These are phyloP conservation scores for Russula dissimulans DNA, from an alignment of 768 basidiomycete species.

Conservation along the genomic window DNA sequence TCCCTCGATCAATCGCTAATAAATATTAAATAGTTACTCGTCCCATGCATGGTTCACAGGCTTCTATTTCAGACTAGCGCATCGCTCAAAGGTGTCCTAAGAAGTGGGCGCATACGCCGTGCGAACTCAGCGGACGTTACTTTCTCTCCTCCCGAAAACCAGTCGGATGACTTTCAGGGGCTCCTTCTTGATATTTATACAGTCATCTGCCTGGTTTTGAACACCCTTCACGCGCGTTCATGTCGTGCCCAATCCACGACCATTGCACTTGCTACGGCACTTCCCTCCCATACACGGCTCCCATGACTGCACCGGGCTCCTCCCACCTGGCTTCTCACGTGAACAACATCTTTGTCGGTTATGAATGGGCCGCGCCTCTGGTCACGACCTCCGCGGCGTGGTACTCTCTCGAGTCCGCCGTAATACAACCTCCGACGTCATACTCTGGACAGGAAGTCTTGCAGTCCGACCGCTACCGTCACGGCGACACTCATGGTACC, in stretches of 20 bases:
- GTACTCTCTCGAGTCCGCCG: conserved; percentile 1
- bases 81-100: conserved; percentile 2
- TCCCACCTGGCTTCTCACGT: conserved; percentile 6
- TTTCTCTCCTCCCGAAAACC: neutral
- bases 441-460: neutral
- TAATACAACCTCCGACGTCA: neutral
- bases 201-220: neutral
- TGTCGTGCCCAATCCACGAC: conserved; percentile 14
- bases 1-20: conserved; percentile 12
- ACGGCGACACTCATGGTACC: neutral
- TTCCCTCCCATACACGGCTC: conserved; percentile 3
- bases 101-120: conserved; percentile 1
- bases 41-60: neutral
- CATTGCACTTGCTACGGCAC: conserved; percentile 5
- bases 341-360: conserved; percentile 5
- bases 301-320: neutral
- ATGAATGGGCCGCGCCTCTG: conserved; percentile 7
- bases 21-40: conserved; percentile 7
- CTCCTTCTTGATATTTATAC: conserved; percentile 6
- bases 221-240: neutral
- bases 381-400: neutral
- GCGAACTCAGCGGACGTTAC: conserved; percentile 13
- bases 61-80: conserved; percentile 15
- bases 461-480: neutral
- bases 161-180: no score